Evolutionary conservation across 2,329 filamentous ascomycete genomes (phyloP).

Genomic region (Rachicladosporium sp.): DNA sequence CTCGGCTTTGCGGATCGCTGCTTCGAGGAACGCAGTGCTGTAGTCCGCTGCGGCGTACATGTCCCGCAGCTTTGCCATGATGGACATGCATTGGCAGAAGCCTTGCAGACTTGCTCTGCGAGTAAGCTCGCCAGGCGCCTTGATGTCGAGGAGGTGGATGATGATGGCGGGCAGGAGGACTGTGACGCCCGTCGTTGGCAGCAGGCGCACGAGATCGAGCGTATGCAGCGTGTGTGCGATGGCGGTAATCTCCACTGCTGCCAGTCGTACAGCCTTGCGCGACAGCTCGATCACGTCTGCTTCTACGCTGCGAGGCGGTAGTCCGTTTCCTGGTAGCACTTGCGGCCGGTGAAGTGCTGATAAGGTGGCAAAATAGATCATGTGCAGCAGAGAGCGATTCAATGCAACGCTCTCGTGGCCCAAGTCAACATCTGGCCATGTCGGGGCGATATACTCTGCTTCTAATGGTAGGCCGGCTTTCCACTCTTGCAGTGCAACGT

Average conservation of each 20-base stretch:
- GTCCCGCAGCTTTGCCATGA: slow-evolving; percentile 76
- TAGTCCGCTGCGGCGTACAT: slow-evolving; percentile 93
- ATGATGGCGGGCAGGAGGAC: slow-evolving; percentile 87
- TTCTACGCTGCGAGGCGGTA: slow-evolving; percentile 31
- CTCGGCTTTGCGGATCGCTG: slow-evolving; percentile 74
- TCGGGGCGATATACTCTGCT: slow-evolving; percentile 54
- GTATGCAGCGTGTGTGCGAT: slow-evolving; percentile 68
- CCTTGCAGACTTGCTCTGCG: slow-evolving; percentile 63
- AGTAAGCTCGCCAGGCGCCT: slow-evolving; percentile 60
- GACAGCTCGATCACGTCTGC: slow-evolving; percentile 71
- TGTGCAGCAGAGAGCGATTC: slow-evolving; percentile 77
- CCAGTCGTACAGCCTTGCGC: slow-evolving; percentile 67
- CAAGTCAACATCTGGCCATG: slow-evolving; percentile 42
- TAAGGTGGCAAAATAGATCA: slow-evolving; percentile 85
- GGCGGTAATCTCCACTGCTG: slow-evolving; percentile 72
- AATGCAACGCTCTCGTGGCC: slow-evolving; percentile 50
- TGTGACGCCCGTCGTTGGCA: slow-evolving; percentile 83
- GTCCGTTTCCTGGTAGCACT: slow-evolving; percentile 59
- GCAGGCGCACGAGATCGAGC: slow-evolving; percentile 60
- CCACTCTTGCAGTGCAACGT: slow-evolving; percentile 70
- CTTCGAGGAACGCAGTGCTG: slow-evolving; percentile 87
- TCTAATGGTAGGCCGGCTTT: slow-evolving; percentile 56
- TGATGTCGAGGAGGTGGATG: slow-evolving; percentile 86
- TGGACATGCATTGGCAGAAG: slow-evolving; percentile 85
- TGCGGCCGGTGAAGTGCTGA: slow-evolving; percentile 86